phyloP scores from a whole-genome alignment of 2,329 filamentous ascomycete genomes.

The Immersiporthe knoxdaviesiana region DNA sequence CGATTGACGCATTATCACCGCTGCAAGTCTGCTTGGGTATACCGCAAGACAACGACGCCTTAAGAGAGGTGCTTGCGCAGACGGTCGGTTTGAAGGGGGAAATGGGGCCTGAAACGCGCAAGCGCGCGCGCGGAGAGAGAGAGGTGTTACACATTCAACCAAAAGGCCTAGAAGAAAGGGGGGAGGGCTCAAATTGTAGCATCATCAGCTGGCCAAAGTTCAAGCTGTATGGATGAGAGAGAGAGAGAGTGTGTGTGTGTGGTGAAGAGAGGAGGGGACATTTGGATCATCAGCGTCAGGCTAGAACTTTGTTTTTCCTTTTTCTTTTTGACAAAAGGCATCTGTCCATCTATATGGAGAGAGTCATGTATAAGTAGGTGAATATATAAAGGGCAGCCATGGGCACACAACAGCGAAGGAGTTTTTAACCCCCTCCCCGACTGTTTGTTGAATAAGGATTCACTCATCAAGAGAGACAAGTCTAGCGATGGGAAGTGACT shows the following conservation, averaged over 20 bases:
- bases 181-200: not conserved
- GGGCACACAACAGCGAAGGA: conserved; percentile 1
- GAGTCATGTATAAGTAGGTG: conserved; percentile 27
- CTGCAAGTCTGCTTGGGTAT: not conserved
- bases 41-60: not conserved
- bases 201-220: not conserved
- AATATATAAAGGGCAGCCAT: conserved; percentile 22
- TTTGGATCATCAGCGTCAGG: conserved; percentile 27
- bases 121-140: not conserved
- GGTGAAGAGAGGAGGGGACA: not conserved
- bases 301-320: not conserved
- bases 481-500: conserved; percentile 19
- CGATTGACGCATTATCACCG: not conserved
- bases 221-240: not conserved
- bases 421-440: not conserved
- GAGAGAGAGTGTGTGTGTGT: not conserved
- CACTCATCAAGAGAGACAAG: not conserved
- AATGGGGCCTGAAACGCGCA: too few relatives aligned
- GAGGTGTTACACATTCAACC: not conserved
- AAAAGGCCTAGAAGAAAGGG: not conserved
- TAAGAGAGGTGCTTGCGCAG: not conserved
- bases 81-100: not conserved
- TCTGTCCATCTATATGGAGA: conserved; percentile 27
- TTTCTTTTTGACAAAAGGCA: conserved; percentile 17
- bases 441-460: conserved; percentile 22